These are phyloP conservation scores for Naematelia aurantialba DNA, from an alignment of 768 basidiomycete genomes.

Conservation along the genomic window DNA sequence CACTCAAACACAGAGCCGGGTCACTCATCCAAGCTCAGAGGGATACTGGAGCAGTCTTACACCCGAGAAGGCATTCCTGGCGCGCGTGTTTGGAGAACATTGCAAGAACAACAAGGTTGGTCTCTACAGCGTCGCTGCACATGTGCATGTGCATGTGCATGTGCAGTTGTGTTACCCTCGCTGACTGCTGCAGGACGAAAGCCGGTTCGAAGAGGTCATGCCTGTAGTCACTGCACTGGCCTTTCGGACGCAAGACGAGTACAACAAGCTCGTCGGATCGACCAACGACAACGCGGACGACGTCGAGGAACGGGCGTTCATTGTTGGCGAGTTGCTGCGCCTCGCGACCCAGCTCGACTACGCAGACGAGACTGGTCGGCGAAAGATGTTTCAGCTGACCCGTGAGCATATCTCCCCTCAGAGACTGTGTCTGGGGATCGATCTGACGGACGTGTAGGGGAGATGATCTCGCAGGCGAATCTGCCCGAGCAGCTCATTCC, in stretches of 20 bases:
- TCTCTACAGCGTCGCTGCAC: neutral
- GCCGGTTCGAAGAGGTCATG: conserved; percentile 64
- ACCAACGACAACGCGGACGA: conserved; percentile 48
- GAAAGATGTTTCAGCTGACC: conserved; percentile 81
- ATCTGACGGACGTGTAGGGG: conserved; percentile 54
- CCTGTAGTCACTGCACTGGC: conserved; percentile 84
- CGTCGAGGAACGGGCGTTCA: conserved; percentile 56
- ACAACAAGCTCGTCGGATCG: conserved; percentile 58
- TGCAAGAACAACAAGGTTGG: conserved; percentile 57
- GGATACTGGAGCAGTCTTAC: conserved; percentile 67
- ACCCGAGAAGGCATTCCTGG: conserved; percentile 74
- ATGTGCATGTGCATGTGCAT: no score
- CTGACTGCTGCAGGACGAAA: conserved; percentile 53
- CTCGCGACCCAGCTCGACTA: conserved; percentile 80
- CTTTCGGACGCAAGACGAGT: conserved; percentile 66
- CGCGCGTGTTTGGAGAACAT: conserved; percentile 75
- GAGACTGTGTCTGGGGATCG: neutral
- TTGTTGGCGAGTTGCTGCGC: conserved; percentile 75
- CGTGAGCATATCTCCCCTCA: conserved; percentile 57
- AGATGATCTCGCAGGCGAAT: conserved; percentile 70
- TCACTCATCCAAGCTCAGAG: conserved; percentile 54
- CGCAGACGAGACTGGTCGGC: conserved; percentile 81
- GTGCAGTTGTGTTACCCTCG: neutral
- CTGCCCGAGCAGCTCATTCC: conserved; percentile 69
- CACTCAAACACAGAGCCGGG: neutral